A percentile compares a stretch with the other conserved stretches of the same genome.
Conservation (phyloP, 2,329 filamentous ascomycete genomes). For the Hypoxylon rubiginosum region DNA sequence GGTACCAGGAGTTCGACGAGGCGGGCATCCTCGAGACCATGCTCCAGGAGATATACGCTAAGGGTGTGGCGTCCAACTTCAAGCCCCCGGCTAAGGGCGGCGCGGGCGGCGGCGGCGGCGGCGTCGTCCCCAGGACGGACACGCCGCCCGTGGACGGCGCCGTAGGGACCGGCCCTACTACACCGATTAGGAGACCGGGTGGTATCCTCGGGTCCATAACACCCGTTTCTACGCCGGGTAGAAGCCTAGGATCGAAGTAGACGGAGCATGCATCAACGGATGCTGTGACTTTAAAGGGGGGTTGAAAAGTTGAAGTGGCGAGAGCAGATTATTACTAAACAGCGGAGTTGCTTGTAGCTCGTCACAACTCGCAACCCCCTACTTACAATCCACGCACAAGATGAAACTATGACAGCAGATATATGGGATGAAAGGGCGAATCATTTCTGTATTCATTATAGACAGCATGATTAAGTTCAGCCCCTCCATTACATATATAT, state of each 20-base stretch:
- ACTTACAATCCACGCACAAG: neutral
- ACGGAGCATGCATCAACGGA: neutral
- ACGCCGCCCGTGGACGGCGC: slow-evolving; percentile 46
- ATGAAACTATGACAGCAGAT: neutral
- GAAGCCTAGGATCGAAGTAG: slow-evolving; percentile 12
- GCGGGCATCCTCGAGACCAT: slow-evolving; percentile 86
- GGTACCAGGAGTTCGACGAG: slow-evolving; percentile 90
- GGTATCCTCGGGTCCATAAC: slow-evolving; percentile 25
- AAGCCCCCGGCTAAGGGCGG: slow-evolving; percentile 62
- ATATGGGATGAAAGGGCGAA: neutral
- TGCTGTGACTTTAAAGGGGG: neutral
- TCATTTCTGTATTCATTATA: neutral
- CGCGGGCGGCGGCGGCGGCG: slow-evolving; percentile 18
- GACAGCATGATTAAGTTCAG: neutral
- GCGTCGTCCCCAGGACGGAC: slow-evolving; percentile 46
- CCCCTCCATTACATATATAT: neutral
- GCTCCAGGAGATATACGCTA: slow-evolving; percentile 86
- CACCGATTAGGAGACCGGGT: slow-evolving; percentile 38
- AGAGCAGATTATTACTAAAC: too few species aligned
- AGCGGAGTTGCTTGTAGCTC: too few species aligned
- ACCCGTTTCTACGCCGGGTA: slow-evolving; percentile 29
- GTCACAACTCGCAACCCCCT: too few species aligned
- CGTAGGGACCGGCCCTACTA: slow-evolving; percentile 35
- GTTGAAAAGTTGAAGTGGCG: too few species aligned
- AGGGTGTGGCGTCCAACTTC: slow-evolving; percentile 70